phyloP scores from a whole-genome alignment of 305 asterid species.

The Solanum hybrid region DNA sequence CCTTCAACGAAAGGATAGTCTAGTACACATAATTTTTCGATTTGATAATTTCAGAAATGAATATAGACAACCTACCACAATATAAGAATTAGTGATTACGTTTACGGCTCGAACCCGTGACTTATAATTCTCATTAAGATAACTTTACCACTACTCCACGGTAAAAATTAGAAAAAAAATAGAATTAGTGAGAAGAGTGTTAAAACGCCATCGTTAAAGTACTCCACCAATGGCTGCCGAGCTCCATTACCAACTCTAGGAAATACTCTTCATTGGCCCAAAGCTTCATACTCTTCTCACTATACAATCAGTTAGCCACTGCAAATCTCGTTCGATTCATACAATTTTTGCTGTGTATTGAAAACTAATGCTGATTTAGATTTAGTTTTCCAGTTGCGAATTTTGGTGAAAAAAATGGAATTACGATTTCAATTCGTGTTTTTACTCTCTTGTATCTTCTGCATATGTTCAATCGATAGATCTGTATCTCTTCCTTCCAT shows the following conservation, averaged over 20 bases:
- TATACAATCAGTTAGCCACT: neutral
- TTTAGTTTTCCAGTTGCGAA: neutral
- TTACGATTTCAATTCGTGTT: neutral
- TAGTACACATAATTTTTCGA: neutral
- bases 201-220: neutral
- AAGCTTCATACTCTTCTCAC: neutral
- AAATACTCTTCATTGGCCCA: neutral
- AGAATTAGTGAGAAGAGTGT: neutral
- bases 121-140: too few relatives aligned
- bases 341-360: neutral
- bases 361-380: neutral
- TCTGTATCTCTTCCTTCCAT: neutral
- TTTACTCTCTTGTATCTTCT: neutral
- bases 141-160: too few relatives aligned
- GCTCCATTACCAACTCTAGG: neutral
- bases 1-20: neutral
- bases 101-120: neutral
- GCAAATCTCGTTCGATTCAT: neutral
- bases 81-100: neutral
- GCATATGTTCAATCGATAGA: neutral
- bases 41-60: too few relatives aligned
- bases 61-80: neutral
- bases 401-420: neutral
- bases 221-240: neutral
- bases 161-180: too few relatives aligned